Evolutionary conservation across 2,329 filamentous ascomycete species (phyloP).

Genomic region (Xylariaceae sp.): DNA sequence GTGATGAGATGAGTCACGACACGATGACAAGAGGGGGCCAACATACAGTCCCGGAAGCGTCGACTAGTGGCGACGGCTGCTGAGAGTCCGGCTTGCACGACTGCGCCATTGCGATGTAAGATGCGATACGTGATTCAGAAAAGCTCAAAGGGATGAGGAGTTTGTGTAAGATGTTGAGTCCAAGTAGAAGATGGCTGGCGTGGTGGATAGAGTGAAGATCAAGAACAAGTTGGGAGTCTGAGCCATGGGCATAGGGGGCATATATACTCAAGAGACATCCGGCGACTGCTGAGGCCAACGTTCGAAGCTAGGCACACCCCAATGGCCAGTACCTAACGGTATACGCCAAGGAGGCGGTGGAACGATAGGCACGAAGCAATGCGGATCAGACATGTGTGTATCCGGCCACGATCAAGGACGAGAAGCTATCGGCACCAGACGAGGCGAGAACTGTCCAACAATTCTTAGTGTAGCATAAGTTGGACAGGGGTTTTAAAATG

Average conservation of each 20-base stretch:
- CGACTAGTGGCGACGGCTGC: slow-evolving; percentile 7
- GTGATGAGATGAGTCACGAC: slow-evolving; percentile 6
- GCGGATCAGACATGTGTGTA: slow-evolving; percentile 8
- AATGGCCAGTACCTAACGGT: neutral
- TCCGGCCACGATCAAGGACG: slow-evolving; percentile 2
- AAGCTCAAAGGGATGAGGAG: neutral
- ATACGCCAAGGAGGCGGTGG: slow-evolving; percentile 1
- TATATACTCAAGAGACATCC: slow-evolving; percentile 10
- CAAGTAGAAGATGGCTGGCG: neutral
- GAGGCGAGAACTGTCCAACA: slow-evolving; percentile 5
- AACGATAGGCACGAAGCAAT: neutral
- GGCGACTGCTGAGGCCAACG: neutral
- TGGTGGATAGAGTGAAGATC: neutral
- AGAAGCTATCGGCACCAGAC: slow-evolving; percentile 1
- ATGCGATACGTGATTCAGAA: neutral
- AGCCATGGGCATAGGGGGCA: neutral
- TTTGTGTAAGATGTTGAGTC: too few relatives aligned
- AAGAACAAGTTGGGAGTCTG: neutral
- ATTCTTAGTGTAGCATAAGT: neutral
- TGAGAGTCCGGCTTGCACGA: slow-evolving; percentile 10
- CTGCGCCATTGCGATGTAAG: slow-evolving; percentile 11
- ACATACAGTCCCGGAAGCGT: slow-evolving; percentile 21
- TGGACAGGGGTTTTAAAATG: slow-evolving; percentile 1
- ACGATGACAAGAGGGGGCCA: neutral
- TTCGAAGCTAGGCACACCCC: neutral